A percentile compares a stretch with the other conserved stretches of the same genome.
phyloP scores from a whole-genome alignment of 176 grass and related monocot genomes.

The Lolium perenne region DNA sequence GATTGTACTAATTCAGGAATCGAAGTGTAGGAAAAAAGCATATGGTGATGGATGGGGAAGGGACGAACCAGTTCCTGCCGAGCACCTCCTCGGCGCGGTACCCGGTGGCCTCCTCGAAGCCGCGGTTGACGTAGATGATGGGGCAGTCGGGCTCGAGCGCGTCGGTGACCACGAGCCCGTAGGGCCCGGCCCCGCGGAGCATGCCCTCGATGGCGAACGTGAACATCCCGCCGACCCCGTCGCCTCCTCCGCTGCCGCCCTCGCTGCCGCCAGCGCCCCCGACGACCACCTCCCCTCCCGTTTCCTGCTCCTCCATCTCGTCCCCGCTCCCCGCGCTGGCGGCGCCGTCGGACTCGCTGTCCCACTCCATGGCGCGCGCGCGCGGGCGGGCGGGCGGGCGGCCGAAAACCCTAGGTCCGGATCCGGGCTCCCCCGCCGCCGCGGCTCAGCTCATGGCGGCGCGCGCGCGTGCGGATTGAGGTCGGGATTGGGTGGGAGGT shows the following conservation, averaged over 20 bases:
- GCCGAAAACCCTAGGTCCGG: slow-evolving; percentile 54
- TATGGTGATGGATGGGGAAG: too few relatives aligned
- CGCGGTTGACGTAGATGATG: slow-evolving; percentile 97
- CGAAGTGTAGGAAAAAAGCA: too few relatives aligned
- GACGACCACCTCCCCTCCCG: slow-evolving; percentile 3
- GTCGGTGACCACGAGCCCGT: slow-evolving; percentile 87
- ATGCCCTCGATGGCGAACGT: slow-evolving; percentile 79
- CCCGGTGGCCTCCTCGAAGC: slow-evolving; percentile 85
- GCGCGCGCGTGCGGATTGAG: slow-evolving; percentile 40
- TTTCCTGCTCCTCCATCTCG: slow-evolving; percentile 51
- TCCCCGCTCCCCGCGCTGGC: slow-evolving; percentile 53
- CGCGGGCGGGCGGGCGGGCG: slow-evolving; percentile 1
- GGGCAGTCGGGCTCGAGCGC: slow-evolving; percentile 90
- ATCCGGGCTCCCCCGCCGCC: slow-evolving; percentile 44
- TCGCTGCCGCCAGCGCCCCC: not conserved
- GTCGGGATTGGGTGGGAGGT: slow-evolving; percentile 30
- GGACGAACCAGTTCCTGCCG: slow-evolving; percentile 90
- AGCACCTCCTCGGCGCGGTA: slow-evolving; percentile 98
- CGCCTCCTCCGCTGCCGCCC: not conserved
- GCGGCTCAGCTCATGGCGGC: slow-evolving; percentile 42
- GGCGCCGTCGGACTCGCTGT: slow-evolving; percentile 82
- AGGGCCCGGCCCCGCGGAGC: slow-evolving; percentile 65
- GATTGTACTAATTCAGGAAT: too few relatives aligned
- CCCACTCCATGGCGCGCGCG: slow-evolving; percentile 76
- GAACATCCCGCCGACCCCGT: slow-evolving; percentile 54